phyloP scores from a whole-genome alignment of 768 basidiomycete species.

The Jaapia argillacea region DNA sequence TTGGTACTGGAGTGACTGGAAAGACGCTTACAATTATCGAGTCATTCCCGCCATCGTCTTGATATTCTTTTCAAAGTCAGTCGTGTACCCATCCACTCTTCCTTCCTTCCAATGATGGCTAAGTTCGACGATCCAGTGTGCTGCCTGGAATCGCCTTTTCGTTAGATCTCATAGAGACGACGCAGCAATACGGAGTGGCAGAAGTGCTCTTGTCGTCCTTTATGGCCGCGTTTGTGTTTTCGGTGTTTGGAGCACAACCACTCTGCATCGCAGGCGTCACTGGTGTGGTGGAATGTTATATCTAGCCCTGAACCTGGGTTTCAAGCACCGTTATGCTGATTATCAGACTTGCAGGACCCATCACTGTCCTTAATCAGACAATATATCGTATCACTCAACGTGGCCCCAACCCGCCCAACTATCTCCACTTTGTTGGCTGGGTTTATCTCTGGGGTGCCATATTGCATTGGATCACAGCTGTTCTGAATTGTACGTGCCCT shows the following conservation, averaged over 20 bases:
- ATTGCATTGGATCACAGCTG: conserved; percentile 73
- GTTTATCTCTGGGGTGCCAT: conserved; percentile 88
- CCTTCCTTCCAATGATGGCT: neutral
- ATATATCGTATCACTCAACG: conserved; percentile 67
- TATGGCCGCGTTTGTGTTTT: conserved; percentile 84
- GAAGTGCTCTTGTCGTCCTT: conserved; percentile 81
- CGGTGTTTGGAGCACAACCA: conserved; percentile 83
- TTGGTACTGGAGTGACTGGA: conserved; percentile 84
- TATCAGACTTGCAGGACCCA: conserved; percentile 53
- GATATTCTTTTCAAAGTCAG: conserved; percentile 80
- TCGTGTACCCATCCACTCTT: conserved; percentile 6
- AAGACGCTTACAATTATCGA: conserved; percentile 85
- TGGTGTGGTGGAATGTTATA: conserved; percentile 42
- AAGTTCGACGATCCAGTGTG: conserved; percentile 33
- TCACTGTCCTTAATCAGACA: conserved; percentile 88
- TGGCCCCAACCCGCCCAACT: conserved; percentile 52
- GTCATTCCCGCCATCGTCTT: conserved; percentile 81
- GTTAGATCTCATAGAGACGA: conserved; percentile 85
- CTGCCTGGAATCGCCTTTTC: conserved; percentile 90
- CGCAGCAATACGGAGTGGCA: conserved; percentile 79
- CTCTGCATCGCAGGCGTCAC: conserved; percentile 90
- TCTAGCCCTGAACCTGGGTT: too few species aligned
- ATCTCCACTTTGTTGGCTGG: conserved; percentile 87
- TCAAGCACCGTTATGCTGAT: neutral
- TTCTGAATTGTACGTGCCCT: conserved; percentile 49